Evolutionary conservation across 2,329 filamentous ascomycete species (phyloP).

Genomic region (Cryphonectria naterciae): DNA sequence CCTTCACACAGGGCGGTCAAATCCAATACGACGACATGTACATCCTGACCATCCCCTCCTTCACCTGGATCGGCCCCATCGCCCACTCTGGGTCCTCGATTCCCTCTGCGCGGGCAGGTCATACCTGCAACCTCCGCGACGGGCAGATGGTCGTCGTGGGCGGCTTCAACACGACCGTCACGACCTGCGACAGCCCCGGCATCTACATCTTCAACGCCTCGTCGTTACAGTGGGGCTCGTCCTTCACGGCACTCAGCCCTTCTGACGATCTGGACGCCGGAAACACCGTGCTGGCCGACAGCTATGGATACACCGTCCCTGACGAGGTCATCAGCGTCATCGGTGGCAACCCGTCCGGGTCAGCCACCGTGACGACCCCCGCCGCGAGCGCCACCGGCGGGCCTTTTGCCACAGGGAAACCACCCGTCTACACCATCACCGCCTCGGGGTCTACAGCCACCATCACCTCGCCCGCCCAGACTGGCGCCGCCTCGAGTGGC

Average conservation of each 20-base stretch:
- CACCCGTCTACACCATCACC: slow-evolving; percentile 71
- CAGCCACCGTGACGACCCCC: slow-evolving; percentile 68
- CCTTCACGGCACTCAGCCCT: slow-evolving; percentile 62
- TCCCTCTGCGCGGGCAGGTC: slow-evolving; percentile 67
- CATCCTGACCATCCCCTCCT: slow-evolving; percentile 73
- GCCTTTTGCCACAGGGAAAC: slow-evolving; percentile 70
- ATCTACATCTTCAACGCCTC: slow-evolving; percentile 76
- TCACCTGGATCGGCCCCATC: slow-evolving; percentile 72
- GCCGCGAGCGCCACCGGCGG: slow-evolving; percentile 66
- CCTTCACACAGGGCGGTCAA: slow-evolving; percentile 47
- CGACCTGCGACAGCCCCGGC: slow-evolving; percentile 68
- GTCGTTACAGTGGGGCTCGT: slow-evolving; percentile 63
- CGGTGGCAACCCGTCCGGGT: slow-evolving; percentile 37
- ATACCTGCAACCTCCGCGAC: slow-evolving; percentile 71
- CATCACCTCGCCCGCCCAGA: slow-evolving; percentile 43
- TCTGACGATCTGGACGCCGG: slow-evolving; percentile 52
- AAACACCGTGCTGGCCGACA: slow-evolving; percentile 57
- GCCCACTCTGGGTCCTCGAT: slow-evolving; percentile 49
- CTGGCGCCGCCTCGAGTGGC: slow-evolving; percentile 39
- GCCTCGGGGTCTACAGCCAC: slow-evolving; percentile 53
- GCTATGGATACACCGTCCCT: slow-evolving; percentile 70
- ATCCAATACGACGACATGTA: slow-evolving; percentile 72
- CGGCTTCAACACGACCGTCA: slow-evolving; percentile 65
- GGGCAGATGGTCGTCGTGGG: slow-evolving; percentile 73
- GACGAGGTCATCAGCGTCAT: slow-evolving; percentile 58